Evolutionary conservation across 306 rosid genomes (phyloP).

Genomic region (Arachis hypogaea): DNA sequence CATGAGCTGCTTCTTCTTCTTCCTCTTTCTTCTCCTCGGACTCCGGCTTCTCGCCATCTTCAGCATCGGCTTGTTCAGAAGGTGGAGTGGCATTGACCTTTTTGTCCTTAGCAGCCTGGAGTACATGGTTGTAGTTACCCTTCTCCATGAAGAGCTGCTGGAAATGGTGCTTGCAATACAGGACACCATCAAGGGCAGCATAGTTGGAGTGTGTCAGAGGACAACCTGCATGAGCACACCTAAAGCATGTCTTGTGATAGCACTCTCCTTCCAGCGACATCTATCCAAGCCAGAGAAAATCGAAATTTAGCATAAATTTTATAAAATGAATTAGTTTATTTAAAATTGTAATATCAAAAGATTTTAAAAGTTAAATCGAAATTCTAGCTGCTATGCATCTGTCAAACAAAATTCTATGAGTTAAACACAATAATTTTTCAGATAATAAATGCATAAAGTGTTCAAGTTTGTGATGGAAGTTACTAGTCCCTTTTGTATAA

Average conservation of each 20-base stretch:
- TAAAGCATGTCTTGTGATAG: constrained; percentile 87
- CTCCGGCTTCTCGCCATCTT: constrained; percentile 25
- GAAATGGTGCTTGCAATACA: constrained; percentile 92
- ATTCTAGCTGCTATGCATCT: no score
- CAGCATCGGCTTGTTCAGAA: constrained; percentile 42
- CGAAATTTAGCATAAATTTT: no score
- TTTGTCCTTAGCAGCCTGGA: constrained; percentile 63
- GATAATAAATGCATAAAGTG: background rate
- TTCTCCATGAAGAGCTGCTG: constrained; percentile 96
- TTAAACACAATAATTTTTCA: no score
- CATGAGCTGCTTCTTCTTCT: constrained; percentile 21
- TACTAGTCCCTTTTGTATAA: background rate
- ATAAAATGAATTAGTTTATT: no score
- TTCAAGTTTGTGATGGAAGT: background rate
- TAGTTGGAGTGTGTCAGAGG: constrained; percentile 86
- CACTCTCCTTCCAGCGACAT: constrained; percentile 83
- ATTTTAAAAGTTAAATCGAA: no score
- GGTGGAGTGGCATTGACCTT: constrained; percentile 53
- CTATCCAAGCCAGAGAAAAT: constrained; percentile 39
- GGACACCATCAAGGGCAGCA: constrained; percentile 88
- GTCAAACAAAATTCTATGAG: no score
- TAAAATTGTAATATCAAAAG: no score
- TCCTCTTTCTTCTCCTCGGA: constrained; percentile 8
- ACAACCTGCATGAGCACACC: constrained; percentile 98
- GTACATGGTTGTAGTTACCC: constrained; percentile 81